Base-by-base conservation (phyloP, 768 basidiomycete genomes). In the Lanmaoa pseudosensibilis region DNA sequence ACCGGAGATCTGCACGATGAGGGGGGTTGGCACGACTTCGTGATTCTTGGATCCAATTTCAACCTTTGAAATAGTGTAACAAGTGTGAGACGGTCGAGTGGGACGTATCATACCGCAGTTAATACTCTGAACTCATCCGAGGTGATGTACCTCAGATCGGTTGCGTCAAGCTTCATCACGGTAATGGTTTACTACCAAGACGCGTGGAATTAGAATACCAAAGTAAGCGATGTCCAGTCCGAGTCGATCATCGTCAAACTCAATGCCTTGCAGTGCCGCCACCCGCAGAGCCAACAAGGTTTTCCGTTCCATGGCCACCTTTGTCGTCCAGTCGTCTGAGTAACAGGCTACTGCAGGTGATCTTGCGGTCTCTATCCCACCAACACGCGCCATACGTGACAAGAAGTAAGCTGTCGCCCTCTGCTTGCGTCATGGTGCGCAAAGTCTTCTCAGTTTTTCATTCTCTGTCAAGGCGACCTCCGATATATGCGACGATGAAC, bases 31-130 rank as follows among this genome's bases (percentile, higher is more conserved):
- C 15, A 99, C 95, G 37, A 97, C 82, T 73, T 98, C 91, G 67
- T 99, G 97, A 70, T 98, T 98, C 78, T 97, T 97, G 5, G 92
- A 94, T 19, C 96, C 97, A 81, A 96, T 93, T 77, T 99, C 97
- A 36, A 92, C 92, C 95, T 98, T 44, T 11, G 16, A 16, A 25
- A 52, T 16, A n/a, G 34, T 27, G 46, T 40, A 34, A 65, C 50
- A 40, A 32, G 23, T 18, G 59, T 3, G 41, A 46, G 50, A 59
- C 45, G 37, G 48, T 50, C 23, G 15, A 49, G 30, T 8, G 11
- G 41, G 27, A 50, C 19, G 48, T 30, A 33, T 48, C 66, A 50
- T 66, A 96, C 95, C 48, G 96, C 92, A n/a, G 92, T 92, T 25
- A 99, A 78, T n/a, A 97, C 94, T 52, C 95, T 77, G 73, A 98